Evolutionary conservation across 805 yeast genomes (phyloP).

Genomic region (Wickerhamiella alocasiicola): DNA sequence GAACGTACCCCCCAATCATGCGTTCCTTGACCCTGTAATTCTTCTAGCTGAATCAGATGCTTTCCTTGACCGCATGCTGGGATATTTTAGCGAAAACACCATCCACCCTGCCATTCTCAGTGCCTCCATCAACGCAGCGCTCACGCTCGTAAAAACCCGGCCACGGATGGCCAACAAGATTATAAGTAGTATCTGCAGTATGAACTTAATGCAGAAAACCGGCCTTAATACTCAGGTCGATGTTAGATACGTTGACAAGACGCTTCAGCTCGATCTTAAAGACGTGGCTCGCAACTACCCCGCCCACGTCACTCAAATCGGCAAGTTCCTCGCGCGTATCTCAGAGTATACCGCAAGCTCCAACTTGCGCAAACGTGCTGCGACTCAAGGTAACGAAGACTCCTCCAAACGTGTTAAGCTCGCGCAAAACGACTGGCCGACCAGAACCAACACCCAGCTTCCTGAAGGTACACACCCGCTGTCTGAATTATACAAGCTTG

Average conservation of each 20-base stretch:
- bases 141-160: constrained; percentile 52
- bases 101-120: constrained; percentile 46
- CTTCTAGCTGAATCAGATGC: constrained; percentile 63
- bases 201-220: constrained; percentile 32
- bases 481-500: constrained; percentile 54
- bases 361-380: constrained; percentile 25
- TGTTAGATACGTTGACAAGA: constrained; percentile 17
- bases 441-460: constrained; percentile 13
- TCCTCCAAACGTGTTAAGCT: constrained; percentile 20
- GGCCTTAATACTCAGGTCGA: constrained; percentile 25
- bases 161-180: constrained; percentile 45
- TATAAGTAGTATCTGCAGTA: constrained; percentile 44
- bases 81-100: constrained; percentile 42
- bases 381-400: constrained; percentile 23
- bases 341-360: constrained; percentile 23
- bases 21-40: constrained; percentile 41
- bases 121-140: constrained; percentile 53
- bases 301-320: constrained; percentile 27
- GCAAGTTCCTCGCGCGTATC: constrained; percentile 23
- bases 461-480: constrained; percentile 30
- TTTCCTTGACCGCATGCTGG: constrained; percentile 52
- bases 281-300: constrained; percentile 19
- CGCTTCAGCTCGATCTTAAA: constrained; percentile 18
- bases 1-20: constrained; percentile 45
- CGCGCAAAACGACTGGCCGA: constrained; percentile 16